Evolutionary conservation across 1,139 yeast species (phyloP).

Genomic region (Scheffersomyces insectosa): DNA sequence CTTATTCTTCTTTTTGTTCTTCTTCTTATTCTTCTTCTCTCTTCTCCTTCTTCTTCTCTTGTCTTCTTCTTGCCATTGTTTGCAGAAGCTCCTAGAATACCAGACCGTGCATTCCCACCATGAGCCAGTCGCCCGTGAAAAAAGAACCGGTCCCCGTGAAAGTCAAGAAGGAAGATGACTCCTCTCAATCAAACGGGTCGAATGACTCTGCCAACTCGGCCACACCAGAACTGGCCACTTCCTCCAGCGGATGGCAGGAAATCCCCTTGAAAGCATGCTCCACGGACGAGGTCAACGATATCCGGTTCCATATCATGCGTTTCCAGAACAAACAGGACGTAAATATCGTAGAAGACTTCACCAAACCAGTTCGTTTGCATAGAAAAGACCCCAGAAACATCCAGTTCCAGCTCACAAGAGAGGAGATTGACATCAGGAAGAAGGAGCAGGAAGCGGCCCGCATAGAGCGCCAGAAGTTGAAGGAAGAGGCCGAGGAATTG

Average conservation of each 20-base stretch:
- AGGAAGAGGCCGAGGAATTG: slow-evolving; percentile 25
- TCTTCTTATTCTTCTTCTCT: no score
- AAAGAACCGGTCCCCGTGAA: slow-evolving; percentile 18
- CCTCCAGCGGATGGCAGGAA: slow-evolving; percentile 50
- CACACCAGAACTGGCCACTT: slow-evolving; percentile 1
- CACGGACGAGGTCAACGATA: slow-evolving; percentile 68
- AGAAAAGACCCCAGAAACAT: slow-evolving; percentile 90
- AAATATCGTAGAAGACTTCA: slow-evolving; percentile 70
- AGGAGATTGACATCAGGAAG: slow-evolving; percentile 59
- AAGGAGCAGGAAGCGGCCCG: slow-evolving; percentile 45
- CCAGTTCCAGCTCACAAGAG: slow-evolving; percentile 75
- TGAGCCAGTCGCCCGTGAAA: slow-evolving; percentile 29
- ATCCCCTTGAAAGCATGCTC: slow-evolving; percentile 75
- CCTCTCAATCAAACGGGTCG: slow-evolving; percentile 2
- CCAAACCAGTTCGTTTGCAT: slow-evolving; percentile 81
- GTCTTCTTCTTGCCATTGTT: no score
- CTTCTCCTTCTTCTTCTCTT: no score
- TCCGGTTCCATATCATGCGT: slow-evolving; percentile 78
- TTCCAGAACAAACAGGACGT: slow-evolving; percentile 74
- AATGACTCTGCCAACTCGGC: slow-evolving; percentile 2
- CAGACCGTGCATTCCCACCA: no score
- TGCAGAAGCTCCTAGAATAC: no score
- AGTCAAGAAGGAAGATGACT: slow-evolving; percentile 23
- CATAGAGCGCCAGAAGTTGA: slow-evolving; percentile 28
- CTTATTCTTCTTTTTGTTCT: no score